These are phyloP conservation scores for Coelastrella sp. DNA, from an alignment of 139 green algal species.

Conservation along the genomic window DNA sequence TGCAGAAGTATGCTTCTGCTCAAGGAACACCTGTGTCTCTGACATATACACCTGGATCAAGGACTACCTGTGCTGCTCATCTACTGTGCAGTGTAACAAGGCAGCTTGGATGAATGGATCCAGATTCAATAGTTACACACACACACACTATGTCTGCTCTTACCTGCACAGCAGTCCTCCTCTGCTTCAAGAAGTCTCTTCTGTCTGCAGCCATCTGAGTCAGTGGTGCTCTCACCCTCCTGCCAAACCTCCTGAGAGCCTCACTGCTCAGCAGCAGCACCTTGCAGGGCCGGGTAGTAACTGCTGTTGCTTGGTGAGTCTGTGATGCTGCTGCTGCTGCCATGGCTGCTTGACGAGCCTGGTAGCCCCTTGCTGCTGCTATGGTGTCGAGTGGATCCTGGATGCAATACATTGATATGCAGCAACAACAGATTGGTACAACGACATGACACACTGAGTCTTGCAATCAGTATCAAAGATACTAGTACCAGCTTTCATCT, in stretches of 20 bases:
- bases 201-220: background rate
- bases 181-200: conserved; percentile 20
- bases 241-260: conserved; percentile 36
- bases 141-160: background rate
- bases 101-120: no score
- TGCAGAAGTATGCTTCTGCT: background rate
- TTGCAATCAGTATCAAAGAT: no score
- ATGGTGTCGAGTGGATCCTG: conserved; percentile 23
- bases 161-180: conserved; percentile 8
- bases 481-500: no score
- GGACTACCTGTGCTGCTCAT: background rate
- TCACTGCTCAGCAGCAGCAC: conserved; percentile 20
- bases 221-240: conserved; percentile 25
- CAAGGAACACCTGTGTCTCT: background rate
- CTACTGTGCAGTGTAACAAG: no score
- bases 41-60: background rate
- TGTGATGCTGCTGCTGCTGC: conserved; percentile 5
- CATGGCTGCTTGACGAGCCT: background rate
- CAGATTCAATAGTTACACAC: no score
- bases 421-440: no score
- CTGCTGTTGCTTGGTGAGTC: conserved; percentile 20
- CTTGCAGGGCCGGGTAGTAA: conserved; percentile 13
- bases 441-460: no score
- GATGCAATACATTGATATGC: no score
- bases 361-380: background rate